A percentile compares a stretch with the other conserved stretches of the same genome.
These are phyloP conservation scores for Stygiomarasmius scandens DNA, from an alignment of 1,284 basidiomycete genomes.

Conservation along the genomic window DNA sequence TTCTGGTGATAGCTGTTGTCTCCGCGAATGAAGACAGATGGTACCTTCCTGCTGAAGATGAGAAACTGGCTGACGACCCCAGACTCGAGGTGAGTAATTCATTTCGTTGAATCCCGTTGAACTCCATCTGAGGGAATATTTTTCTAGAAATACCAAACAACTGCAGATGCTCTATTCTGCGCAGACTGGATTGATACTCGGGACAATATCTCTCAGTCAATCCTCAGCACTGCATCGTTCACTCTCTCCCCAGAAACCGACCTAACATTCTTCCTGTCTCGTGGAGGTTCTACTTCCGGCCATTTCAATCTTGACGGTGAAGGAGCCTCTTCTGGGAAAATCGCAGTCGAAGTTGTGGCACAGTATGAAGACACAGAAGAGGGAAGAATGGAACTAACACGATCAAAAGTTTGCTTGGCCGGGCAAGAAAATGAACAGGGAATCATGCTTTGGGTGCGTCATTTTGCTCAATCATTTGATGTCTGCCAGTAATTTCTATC, in stretches of 20 bases:
- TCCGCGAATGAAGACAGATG: no score
- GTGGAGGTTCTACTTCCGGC: not conserved
- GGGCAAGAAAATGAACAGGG: not conserved
- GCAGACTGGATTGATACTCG: not conserved
- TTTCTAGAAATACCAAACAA: not conserved
- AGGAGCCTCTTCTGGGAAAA: not conserved
- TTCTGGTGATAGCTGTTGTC: not conserved
- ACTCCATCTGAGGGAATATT: not conserved
- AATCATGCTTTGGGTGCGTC: slow-evolving; percentile 6
- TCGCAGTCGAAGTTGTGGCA: not conserved
- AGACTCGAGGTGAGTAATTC: not conserved
- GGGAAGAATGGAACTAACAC: not conserved
- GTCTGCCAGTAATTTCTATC: not conserved
- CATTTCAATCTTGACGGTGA: not conserved
- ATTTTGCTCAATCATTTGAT: not conserved
- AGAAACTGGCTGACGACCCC: not conserved
- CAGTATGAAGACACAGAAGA: not conserved
- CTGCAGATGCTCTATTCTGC: not conserved
- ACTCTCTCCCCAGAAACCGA: not conserved
- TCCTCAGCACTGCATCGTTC: not conserved
- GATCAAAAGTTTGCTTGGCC: not conserved
- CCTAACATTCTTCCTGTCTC: not conserved
- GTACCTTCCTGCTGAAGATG: not conserved
- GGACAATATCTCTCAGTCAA: not conserved
- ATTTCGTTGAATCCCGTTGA: not conserved